These are phyloP conservation scores for Solanum pinnatisectum DNA, from an alignment of 257 asterid species.

Conservation along the genomic window DNA sequence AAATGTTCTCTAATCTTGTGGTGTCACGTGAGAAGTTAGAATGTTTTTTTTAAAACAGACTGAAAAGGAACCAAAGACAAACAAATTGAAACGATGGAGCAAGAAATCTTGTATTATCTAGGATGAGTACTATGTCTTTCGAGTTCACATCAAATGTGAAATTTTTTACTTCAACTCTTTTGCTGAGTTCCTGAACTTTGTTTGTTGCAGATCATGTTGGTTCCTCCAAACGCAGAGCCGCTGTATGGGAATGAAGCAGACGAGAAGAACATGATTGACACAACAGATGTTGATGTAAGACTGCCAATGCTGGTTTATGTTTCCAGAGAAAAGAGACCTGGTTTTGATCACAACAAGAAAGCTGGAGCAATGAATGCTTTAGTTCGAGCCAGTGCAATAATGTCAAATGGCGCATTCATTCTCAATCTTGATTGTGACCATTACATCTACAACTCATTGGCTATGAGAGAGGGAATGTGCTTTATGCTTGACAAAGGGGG, in stretches of 20 bases:
- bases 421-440: slow-evolving; percentile 92
- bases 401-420: slow-evolving; percentile 89
- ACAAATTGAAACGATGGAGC: background rate
- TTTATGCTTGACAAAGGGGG: slow-evolving; percentile 96
- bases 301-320: slow-evolving; percentile 89
- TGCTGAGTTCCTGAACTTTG: background rate
- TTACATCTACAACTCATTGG: slow-evolving; percentile 66
- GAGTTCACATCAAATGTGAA: background rate
- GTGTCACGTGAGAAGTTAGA: background rate
- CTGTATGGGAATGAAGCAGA: slow-evolving; percentile 52
- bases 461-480: slow-evolving; percentile 91
- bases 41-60: too few relatives aligned
- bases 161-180: too few relatives aligned
- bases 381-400: slow-evolving; percentile 86
- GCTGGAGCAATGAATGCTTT: slow-evolving; percentile 94
- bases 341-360: slow-evolving; percentile 88
- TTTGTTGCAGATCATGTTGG: slow-evolving; percentile 68
- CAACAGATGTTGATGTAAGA: slow-evolving; percentile 63
- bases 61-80: too few relatives aligned
- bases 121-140: background rate
- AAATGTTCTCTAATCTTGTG: background rate
- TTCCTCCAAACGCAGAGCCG: slow-evolving; percentile 72
- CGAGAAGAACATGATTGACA: slow-evolving; percentile 48
- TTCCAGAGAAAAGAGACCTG: slow-evolving; percentile 78
- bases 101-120: background rate